phyloP scores from a whole-genome alignment of 148 eudicot genomes.

The Amaranthus palmeri region DNA sequence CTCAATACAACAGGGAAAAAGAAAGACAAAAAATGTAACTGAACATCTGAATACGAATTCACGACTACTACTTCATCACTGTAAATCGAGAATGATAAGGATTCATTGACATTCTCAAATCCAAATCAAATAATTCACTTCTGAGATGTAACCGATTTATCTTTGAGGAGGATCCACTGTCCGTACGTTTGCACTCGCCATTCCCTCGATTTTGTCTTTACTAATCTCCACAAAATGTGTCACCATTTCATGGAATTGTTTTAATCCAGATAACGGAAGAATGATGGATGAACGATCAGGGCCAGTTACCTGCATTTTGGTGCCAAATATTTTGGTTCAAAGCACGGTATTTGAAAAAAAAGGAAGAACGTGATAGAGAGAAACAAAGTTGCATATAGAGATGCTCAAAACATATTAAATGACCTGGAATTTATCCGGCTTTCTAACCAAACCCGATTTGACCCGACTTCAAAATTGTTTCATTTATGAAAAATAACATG shows the following conservation, averaged over 20 bases:
- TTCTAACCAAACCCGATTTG: too few species aligned
- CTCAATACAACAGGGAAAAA: not conserved
- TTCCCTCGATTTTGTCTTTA: constrained; percentile 75
- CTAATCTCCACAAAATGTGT: constrained; percentile 89
- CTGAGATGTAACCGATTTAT: constrained; percentile 23
- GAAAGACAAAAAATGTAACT: not conserved
- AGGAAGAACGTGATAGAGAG: not conserved
- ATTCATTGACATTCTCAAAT: constrained; percentile 11
- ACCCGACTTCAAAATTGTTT: too few species aligned
- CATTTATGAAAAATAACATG: too few species aligned
- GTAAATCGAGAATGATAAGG: not conserved
- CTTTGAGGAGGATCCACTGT: constrained; percentile 86
- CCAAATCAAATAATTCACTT: constrained; percentile 4
- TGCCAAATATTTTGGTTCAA: too few species aligned
- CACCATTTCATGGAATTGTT: constrained; percentile 83
- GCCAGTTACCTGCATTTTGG: constrained; percentile 73
- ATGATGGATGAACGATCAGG: constrained; percentile 90
- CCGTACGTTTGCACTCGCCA: constrained; percentile 77
- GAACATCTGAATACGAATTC: constrained; percentile 2
- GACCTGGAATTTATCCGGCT: too few species aligned
- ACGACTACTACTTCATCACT: constrained; percentile 6
- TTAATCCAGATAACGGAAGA: constrained; percentile 87
- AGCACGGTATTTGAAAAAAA: not conserved
- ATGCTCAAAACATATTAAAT: too few species aligned
- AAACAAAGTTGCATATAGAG: too few species aligned